Base-by-base conservation (phyloP, 78 protist species). In the Salpingoeca rosetta region DNA sequence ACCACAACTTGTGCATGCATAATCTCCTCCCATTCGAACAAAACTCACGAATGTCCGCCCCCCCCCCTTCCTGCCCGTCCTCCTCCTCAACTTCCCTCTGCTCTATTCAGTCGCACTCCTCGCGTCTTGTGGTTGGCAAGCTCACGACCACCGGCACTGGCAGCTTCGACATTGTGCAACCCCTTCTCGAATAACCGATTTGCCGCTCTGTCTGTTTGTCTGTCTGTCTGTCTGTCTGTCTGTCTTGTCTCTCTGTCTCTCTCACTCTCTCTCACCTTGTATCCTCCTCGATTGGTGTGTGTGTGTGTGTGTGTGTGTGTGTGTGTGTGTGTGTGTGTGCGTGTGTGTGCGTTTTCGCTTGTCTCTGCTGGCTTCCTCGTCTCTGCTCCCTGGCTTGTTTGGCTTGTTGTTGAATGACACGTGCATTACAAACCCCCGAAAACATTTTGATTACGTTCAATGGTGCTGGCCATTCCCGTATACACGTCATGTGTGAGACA, bases 91-190 rank as follows among this genome's bases (percentile, higher is more conserved):
- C n/a, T n/a, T n/a, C n/a, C n/a, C n/a, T n/a, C n/a, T n/a, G n/a
- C n/a, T 1, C 43, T 28, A 0, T 87, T 41, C 41, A 28, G 43
- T 44, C 90, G 10, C 88, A 89, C 28, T 51, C 86, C 0, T 38
- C 90, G 25, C 84, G 88, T 22, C 28, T 90, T 2, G 92, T 90
- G 27, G 31, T 90, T 2, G 92, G 92, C 12, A 74, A 76, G 0
- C 45, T 44, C 22, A 28, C 80, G 12, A 45, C 25, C 38, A 82
- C 26, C 10, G 92, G 92, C 24, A 90, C 90, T 0, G 92, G 92
- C 76, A 11, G 57, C 41, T 43, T 86, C 75, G 90, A 77, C 28
- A 2, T 90, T 65, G 27, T 74, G 1, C 87, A 84, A 38, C 87
- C 86, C 26, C 57, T 87, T 41, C 11, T 77, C 24, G 51, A 76